Base-by-base conservation (phyloP, 345 rosid genomes). In the Acer campestre region DNA sequence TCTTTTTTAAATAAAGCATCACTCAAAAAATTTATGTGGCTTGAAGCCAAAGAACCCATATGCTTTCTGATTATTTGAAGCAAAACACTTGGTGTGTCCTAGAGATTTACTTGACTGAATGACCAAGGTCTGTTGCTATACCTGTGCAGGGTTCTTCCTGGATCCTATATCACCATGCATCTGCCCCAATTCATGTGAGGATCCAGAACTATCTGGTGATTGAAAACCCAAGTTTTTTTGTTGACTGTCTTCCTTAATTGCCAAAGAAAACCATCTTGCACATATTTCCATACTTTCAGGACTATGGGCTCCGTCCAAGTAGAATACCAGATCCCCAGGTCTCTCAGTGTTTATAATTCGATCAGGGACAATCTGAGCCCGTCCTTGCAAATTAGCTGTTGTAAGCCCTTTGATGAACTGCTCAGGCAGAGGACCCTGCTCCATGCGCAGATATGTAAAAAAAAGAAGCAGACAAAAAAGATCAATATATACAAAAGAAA, bases 221-320 rank as follows among this genome's bases (percentile, higher is more conserved):
- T 80, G 81, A 81, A 68, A 44, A 82, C 84, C 75, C 48, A 77
- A 79, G 65, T 56, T 74, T 69, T 73, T 71, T 72, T 62, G 84
- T 63, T 81, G 88, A 79, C 73, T 81, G 44, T 80, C 88, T 76
- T 89, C 89, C 77, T 85, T 87, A 49, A 90, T 80, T 38, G 90
- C 91, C 82, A 61, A 69, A 13, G 99, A 92, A 87, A 92, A 96
- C 98, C 99, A 96, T 77, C 27, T 74, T 22, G 91, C 98, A 78
- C 97, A 95, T 46, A 85, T 84, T 67, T 91, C 97, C 98, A 95
- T 90, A 87, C 97, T 93, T 87, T 95, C 98, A 51, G 98, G 98
- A 81, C 93, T 95, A 79, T 93, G 98, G 74, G 98, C 98, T 67
- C 98, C 98, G 85, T 93, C 98, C 90, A 95, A 85, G 83, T 93